Percentiles rank a stretch among this genome's conserved stretches.
Evolutionary conservation across 441 rosid genomes (phyloP).

Genomic region (Corymbia calophylla): DNA sequence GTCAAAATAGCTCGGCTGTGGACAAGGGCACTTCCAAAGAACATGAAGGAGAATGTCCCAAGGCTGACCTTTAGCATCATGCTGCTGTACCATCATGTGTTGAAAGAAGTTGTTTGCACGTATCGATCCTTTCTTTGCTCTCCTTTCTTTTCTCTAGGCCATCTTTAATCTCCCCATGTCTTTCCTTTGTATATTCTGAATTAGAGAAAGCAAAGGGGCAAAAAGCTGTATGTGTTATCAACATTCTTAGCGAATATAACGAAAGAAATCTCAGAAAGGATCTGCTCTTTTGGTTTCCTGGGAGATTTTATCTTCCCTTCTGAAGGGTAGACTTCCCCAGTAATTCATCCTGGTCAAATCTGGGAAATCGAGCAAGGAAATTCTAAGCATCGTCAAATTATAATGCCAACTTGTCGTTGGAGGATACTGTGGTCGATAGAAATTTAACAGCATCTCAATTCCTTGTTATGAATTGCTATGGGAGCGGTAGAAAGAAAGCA

Average conservation of each 20-base stretch:
- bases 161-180: neutral
- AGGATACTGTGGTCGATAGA: neutral
- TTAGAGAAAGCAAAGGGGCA: neutral
- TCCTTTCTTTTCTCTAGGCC: neutral
- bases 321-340: neutral
- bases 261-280: neutral
- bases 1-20: slow-evolving; percentile 13
- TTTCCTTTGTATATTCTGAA: neutral
- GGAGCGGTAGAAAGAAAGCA: neutral
- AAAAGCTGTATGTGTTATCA: neutral
- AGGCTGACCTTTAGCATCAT: neutral
- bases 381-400: neutral
- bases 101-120: neutral
- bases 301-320: neutral
- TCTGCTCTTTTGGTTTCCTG: neutral
- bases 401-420: neutral
- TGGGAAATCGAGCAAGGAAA: neutral
- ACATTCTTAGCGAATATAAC: neutral
- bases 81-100: neutral
- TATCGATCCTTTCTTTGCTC: neutral
- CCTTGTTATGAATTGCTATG: neutral
- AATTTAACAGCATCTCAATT: neutral
- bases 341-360: neutral
- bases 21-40: slow-evolving; percentile 18
- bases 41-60: neutral